These are phyloP conservation scores for Suillus brevipes DNA, from an alignment of 768 basidiomycete species.

Conservation along the genomic window DNA sequence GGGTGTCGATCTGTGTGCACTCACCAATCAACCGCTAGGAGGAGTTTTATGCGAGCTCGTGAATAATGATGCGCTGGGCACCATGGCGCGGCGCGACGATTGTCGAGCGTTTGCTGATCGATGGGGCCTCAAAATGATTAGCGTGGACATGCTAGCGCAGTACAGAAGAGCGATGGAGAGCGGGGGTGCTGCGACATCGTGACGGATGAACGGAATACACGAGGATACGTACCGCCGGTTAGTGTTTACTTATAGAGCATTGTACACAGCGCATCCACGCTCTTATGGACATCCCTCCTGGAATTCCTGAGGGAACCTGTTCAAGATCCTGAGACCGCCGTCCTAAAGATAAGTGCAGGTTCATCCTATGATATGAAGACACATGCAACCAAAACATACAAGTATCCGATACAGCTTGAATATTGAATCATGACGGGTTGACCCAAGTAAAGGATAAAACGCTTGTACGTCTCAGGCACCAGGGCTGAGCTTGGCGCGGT, in stretches of 20 bases:
- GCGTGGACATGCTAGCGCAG: constrained; percentile 78
- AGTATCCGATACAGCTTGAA: too few species aligned
- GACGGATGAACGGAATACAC: not conserved
- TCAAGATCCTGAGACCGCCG: not conserved
- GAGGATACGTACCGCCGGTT: not conserved
- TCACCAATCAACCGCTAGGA: constrained; percentile 60
- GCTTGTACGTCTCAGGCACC: too few species aligned
- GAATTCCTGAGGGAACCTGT: not conserved
- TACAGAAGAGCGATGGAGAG: constrained; percentile 21
- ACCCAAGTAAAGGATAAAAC: too few species aligned
- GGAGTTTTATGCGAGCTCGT: constrained; percentile 95
- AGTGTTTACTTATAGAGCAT: constrained; percentile 1
- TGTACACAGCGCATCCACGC: not conserved
- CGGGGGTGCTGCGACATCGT: not conserved
- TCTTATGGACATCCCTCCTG: not conserved
- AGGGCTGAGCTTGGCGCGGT: not conserved
- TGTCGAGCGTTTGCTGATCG: constrained; percentile 87
- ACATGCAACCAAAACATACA: too few species aligned
- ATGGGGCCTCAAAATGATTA: constrained; percentile 93
- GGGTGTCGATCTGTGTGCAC: constrained; percentile 79
- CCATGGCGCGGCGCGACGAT: constrained; percentile 94
- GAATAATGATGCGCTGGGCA: constrained; percentile 84
- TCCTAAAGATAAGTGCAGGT: not conserved
- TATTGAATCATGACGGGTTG: too few species aligned
- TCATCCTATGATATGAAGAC: not conserved